A percentile compares a stretch with the other conserved stretches of the same genome.
These are phyloP conservation scores for Cercospora sp. DNA, from an alignment of 2,329 filamentous ascomycete genomes.

Conservation along the genomic window DNA sequence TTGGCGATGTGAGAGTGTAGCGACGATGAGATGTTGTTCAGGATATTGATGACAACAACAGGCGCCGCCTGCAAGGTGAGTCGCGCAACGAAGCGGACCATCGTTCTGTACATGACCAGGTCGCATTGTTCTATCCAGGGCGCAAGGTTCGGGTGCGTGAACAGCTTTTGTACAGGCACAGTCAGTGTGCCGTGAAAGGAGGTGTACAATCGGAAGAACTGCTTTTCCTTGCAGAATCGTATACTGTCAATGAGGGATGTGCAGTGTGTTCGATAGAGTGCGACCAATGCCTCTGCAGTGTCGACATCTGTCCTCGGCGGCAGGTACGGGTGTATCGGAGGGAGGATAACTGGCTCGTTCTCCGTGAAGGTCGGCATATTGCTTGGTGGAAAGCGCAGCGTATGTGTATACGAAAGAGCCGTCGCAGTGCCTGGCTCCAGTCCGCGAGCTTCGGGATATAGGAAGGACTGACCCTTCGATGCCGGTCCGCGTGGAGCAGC, in stretches of 20 bases:
- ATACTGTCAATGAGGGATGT: conserved; percentile 95
- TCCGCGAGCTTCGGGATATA: conserved; percentile 47
- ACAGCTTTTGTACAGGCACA: conserved; percentile 91
- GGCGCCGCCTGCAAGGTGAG: conserved; percentile 89
- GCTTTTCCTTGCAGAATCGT: conserved; percentile 93
- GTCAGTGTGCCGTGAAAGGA: conserved; percentile 96
- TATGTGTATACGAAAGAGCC: conserved; percentile 59
- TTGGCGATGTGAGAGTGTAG: conserved; percentile 79
- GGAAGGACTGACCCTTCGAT: conserved; percentile 49
- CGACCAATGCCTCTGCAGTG: conserved; percentile 78
- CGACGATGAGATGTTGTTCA: conserved; percentile 80
- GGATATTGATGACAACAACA: conserved; percentile 78
- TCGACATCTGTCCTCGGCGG: conserved; percentile 81
- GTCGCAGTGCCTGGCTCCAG: conserved; percentile 44
- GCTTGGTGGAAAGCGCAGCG: conserved; percentile 62
- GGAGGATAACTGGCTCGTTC: conserved; percentile 73
- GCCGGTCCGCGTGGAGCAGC: conserved; percentile 40
- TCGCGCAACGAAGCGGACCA: conserved; percentile 89
- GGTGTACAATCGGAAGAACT: conserved; percentile 90
- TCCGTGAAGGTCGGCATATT: conserved; percentile 59
- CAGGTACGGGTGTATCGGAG: conserved; percentile 79
- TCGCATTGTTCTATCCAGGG: conserved; percentile 96
- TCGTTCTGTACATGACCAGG: conserved; percentile 92
- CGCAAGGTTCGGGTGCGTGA: conserved; percentile 76
- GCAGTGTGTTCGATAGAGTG: conserved; percentile 90